phyloP scores from a whole-genome alignment of 1,284 basidiomycete genomes.

The Cryptococcus deneoformans region DNA sequence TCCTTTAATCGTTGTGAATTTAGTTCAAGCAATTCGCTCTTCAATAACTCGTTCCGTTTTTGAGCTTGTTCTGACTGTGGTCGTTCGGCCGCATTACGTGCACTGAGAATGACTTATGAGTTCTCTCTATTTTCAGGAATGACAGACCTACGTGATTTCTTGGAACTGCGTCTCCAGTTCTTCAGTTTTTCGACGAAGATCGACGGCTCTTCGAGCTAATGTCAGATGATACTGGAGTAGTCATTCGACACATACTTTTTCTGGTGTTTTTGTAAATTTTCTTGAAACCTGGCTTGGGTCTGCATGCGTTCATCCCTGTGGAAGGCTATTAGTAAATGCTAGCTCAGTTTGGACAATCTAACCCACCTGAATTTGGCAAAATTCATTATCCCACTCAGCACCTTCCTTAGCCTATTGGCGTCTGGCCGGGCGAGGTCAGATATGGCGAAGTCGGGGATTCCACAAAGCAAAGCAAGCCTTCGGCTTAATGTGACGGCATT shows the following conservation, averaged over 20 bases:
- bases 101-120: conserved; percentile 49
- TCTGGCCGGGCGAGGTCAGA: conserved; percentile 72
- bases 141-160: conserved; percentile 59
- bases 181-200: conserved; percentile 55
- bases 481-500: conserved; percentile 49
- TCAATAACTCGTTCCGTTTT: conserved; percentile 61
- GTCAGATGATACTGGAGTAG: neutral
- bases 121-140: neutral
- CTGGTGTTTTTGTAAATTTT: conserved; percentile 23
- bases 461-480: conserved; percentile 67
- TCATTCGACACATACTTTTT: conserved; percentile 24
- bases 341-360: neutral
- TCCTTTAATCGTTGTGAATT: conserved; percentile 59
- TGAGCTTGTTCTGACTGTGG: conserved; percentile 63
- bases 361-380: conserved; percentile 74
- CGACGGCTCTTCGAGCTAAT: conserved; percentile 27
- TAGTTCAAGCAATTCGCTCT: conserved; percentile 61
- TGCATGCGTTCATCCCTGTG: conserved; percentile 29
- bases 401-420: conserved; percentile 63
- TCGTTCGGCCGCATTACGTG: conserved; percentile 65
- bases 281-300: conserved; percentile 18
- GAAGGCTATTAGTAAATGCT: neutral
- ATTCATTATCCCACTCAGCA: conserved; percentile 86
- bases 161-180: conserved; percentile 59
- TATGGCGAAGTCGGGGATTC: conserved; percentile 70